Evolutionary conservation across 805 yeast genomes (phyloP).

Genomic region (Candida cerambycidarum): DNA sequence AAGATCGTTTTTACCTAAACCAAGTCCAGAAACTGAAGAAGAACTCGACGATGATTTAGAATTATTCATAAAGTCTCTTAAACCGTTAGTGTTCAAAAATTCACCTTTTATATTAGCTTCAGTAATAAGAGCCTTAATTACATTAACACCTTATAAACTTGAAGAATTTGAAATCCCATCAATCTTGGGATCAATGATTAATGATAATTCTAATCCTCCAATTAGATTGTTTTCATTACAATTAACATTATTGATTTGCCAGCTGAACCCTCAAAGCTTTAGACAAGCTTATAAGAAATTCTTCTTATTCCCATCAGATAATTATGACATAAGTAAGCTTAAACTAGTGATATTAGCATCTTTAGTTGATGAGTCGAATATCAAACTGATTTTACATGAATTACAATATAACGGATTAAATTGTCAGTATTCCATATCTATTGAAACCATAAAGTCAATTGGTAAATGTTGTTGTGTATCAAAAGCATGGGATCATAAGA

Average conservation of each 20-base stretch:
- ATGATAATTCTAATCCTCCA: conserved; percentile 22
- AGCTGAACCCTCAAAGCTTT: conserved; percentile 31
- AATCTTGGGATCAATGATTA: conserved; percentile 47
- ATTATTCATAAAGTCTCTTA: conserved; percentile 50
- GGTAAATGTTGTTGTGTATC: conserved; percentile 56
- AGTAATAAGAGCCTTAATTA: conserved; percentile 53
- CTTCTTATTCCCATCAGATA: conserved; percentile 57
- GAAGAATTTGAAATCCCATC: conserved; percentile 49
- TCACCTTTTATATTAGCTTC: conserved; percentile 64
- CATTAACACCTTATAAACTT: conserved; percentile 57
- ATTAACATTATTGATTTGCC: conserved; percentile 41
- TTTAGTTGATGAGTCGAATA: conserved; percentile 54
- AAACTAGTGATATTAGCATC: conserved; percentile 64
- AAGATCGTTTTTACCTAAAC: conserved; percentile 57
- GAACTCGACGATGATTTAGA: conserved; percentile 56
- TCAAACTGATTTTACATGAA: conserved; percentile 55
- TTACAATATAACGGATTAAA: conserved; percentile 50
- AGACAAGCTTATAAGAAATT: conserved; percentile 45
- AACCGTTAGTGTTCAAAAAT: conserved; percentile 47
- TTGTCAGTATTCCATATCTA: conserved; percentile 23
- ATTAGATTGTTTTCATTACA: conserved; percentile 41
- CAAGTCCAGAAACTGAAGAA: conserved; percentile 24
- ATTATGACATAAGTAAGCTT: conserved; percentile 38
- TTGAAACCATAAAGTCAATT: conserved; percentile 58
- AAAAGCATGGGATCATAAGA: conserved; percentile 48